Evolutionary conservation across 257 asterid genomes (phyloP).

Genomic region (Ballota nigra): DNA sequence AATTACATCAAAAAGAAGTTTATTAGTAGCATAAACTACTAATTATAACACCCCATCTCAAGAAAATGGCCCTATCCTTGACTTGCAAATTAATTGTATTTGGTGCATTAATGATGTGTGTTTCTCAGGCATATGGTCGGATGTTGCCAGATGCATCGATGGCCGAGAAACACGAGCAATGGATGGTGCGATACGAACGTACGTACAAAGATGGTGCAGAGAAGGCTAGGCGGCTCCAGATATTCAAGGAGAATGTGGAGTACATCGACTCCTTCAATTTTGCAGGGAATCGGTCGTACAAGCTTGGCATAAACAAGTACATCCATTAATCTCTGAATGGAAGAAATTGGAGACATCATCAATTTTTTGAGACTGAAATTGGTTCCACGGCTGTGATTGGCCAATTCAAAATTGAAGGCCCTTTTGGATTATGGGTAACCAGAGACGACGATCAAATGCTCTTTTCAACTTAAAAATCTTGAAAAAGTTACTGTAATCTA

Average conservation of each 20-base stretch:
- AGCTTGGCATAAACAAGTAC: slow-evolving; percentile 32
- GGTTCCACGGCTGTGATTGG: slow-evolving; percentile 46
- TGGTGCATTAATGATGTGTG: no score
- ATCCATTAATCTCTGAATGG: slow-evolving; percentile 55
- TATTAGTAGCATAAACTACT: no score
- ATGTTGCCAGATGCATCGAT: slow-evolving; percentile 11
- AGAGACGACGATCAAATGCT: slow-evolving; percentile 54
- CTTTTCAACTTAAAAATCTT: no score
- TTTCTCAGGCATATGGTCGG: slow-evolving; percentile 20
- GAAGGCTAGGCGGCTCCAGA: slow-evolving; percentile 28
- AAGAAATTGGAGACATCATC: slow-evolving; percentile 40
- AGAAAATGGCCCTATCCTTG: no score
- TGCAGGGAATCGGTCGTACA: slow-evolving; percentile 22
- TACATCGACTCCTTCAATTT: slow-evolving; percentile 31
- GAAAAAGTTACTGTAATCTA: not conserved
- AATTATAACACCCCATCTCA: no score
- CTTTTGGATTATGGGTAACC: slow-evolving; percentile 51
- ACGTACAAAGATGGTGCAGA: slow-evolving; percentile 30
- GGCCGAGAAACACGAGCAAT: slow-evolving; percentile 29
- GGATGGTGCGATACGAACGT: slow-evolving; percentile 37
- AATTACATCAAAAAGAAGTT: no score
- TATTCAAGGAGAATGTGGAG: slow-evolving; percentile 36
- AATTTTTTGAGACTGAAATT: slow-evolving; percentile 50
- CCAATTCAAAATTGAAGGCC: slow-evolving; percentile 61
- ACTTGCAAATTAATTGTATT: no score